phyloP scores from a whole-genome alignment of 768 basidiomycete genomes.

The Boletus vermiculosoides region DNA sequence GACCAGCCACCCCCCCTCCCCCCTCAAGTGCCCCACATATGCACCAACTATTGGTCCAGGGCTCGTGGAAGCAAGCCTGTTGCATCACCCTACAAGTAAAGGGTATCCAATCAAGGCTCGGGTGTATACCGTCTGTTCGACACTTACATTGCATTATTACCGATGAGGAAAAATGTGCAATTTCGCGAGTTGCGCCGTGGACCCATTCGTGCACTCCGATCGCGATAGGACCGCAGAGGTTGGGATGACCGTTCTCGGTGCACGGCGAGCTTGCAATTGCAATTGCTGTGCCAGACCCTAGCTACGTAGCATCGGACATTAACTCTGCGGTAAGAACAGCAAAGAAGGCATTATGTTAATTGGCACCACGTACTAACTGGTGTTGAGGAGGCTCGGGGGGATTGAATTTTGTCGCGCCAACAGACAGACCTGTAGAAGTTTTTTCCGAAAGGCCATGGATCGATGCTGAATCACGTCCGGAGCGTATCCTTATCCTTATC shows the following conservation, averaged over 20 bases:
- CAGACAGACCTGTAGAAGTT: background rate
- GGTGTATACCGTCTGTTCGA: background rate
- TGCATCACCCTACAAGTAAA: background rate
- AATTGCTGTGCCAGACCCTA: slow-evolving; percentile 1
- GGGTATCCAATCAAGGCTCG: background rate
- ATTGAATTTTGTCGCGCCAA: background rate
- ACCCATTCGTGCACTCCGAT: background rate
- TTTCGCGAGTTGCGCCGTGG: background rate
- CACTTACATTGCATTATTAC: slow-evolving; percentile 5
- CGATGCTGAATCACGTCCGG: background rate
- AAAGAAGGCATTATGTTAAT: background rate
- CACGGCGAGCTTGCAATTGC: background rate
- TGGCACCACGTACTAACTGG: slow-evolving; percentile 5
- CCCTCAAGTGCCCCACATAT: background rate
- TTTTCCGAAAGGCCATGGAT: background rate
- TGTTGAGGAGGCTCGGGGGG: background rate
- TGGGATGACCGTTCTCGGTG: background rate
- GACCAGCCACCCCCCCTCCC: background rate
- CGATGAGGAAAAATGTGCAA: background rate
- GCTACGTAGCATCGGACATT: background rate
- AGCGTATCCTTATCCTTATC: slow-evolving; percentile 1
- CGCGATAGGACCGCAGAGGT: background rate
- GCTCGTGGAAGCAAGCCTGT: background rate
- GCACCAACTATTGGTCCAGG: background rate
- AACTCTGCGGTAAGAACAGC: background rate